Conservation (phyloP, 768 basidiomycete species). For the Panaeolus papilionaceus region DNA sequence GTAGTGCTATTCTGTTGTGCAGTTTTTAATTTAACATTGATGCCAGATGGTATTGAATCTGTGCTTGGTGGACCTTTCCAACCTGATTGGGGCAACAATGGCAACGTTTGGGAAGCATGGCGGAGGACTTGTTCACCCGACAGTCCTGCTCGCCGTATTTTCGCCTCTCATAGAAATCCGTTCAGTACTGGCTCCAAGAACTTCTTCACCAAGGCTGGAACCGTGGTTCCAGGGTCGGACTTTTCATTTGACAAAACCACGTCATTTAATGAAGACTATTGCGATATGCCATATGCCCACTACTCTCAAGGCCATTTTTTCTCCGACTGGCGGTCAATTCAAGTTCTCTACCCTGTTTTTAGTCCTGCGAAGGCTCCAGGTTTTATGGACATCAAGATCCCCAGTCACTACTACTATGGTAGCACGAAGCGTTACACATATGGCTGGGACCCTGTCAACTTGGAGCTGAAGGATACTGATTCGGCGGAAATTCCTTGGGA, state of each 20-base stretch:
- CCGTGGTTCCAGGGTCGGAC: conserved; percentile 47
- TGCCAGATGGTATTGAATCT: conserved; percentile 54
- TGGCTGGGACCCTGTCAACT: conserved; percentile 83
- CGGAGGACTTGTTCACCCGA: conserved; percentile 88
- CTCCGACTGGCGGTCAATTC: conserved; percentile 93
- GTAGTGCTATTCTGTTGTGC: conserved; percentile 16
- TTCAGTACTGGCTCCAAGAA: conserved; percentile 38
- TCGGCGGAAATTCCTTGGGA: conserved; percentile 91
- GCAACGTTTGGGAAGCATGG: conserved; percentile 94
- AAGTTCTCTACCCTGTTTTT: conserved; percentile 91
- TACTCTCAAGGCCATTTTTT: conserved; percentile 95
- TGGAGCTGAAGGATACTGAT: conserved; percentile 78
- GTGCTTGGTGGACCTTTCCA: conserved; percentile 71
- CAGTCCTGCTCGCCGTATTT: conserved; percentile 82
- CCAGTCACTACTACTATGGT: conserved; percentile 95
- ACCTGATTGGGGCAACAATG: conserved; percentile 85
- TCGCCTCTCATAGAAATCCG: conserved; percentile 71
- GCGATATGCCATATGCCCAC: conserved; percentile 80
- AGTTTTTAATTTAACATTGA: conserved; percentile 24
- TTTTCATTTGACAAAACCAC: conserved; percentile 69
- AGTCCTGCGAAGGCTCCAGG: conserved; percentile 89
- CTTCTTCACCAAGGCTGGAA: conserved; percentile 29
- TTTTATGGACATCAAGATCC: conserved; percentile 90
- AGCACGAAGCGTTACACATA: conserved; percentile 86
- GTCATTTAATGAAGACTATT: conserved; percentile 79